A percentile compares a stretch with the other conserved stretches of the same genome.
These are phyloP conservation scores for Saxispiralis lemnorum DNA, from an alignment of 495 filamentous ascomycete genomes.

Conservation along the genomic window DNA sequence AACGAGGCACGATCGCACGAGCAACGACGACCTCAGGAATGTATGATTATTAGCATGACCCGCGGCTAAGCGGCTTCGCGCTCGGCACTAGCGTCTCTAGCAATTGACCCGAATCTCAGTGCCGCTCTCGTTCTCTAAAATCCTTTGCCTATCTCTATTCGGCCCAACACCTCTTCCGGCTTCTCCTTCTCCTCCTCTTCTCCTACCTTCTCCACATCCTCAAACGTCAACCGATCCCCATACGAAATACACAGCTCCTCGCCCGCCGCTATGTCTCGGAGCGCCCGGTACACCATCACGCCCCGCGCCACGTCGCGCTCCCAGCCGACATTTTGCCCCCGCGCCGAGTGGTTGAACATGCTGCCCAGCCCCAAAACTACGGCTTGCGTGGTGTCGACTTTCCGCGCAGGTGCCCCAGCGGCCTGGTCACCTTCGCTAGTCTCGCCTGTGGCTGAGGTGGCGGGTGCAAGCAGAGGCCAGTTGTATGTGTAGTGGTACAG, in stretches of 20 bases:
- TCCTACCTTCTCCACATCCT: conserved; percentile 26
- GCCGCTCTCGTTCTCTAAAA: background rate
- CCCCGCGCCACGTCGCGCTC: conserved; percentile 28
- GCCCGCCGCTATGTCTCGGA: conserved; percentile 32
- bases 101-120: too few species aligned
- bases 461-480: conserved; percentile 21
- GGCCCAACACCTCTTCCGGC: conserved; percentile 18
- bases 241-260: conserved; percentile 42
- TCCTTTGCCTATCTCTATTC: conserved; percentile 16
- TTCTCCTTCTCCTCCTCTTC: background rate
- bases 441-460: too few species aligned
- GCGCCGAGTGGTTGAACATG: conserved; percentile 40
- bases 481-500: conserved; percentile 41
- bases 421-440: too few species aligned
- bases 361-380: conserved; percentile 36
- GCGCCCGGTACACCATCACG: conserved; percentile 31
- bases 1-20: background rate
- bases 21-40: background rate
- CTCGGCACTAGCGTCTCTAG: too few species aligned
- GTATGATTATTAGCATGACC: too few species aligned
- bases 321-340: conserved; percentile 37
- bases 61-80: too few species aligned
- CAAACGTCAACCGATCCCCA: conserved; percentile 34
- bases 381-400: conserved; percentile 26
- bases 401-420: background rate